A percentile compares a stretch with the other conserved stretches of the same genome.
These are phyloP conservation scores for Didymella lethalis DNA, from an alignment of 2,329 filamentous ascomycete species.

Conservation along the genomic window DNA sequence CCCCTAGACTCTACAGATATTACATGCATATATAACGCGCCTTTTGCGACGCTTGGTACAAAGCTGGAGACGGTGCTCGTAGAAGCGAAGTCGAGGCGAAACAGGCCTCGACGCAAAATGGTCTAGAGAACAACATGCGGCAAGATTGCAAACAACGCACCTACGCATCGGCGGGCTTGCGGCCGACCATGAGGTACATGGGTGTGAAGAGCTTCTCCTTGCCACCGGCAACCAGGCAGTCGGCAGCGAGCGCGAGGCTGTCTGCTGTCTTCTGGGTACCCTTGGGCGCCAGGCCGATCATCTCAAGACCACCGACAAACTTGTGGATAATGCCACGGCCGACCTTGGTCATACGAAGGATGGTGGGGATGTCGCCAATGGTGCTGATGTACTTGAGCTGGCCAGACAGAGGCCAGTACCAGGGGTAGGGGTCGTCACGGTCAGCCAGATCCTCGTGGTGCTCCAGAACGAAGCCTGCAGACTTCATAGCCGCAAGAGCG, in stretches of 20 bases:
- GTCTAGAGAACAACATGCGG: conserved; percentile 30
- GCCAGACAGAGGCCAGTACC: conserved; percentile 93
- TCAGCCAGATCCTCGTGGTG: conserved; percentile 87
- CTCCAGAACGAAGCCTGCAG: conserved; percentile 84
- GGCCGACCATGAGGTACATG: conserved; percentile 96
- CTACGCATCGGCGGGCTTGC: conserved; percentile 71
- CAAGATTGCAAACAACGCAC: conserved; percentile 18
- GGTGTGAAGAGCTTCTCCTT: conserved; percentile 94
- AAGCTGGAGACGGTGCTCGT: conserved; percentile 25
- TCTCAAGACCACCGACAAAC: conserved; percentile 80
- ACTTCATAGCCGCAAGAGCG: conserved; percentile 81
- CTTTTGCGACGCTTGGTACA: conserved; percentile 28
- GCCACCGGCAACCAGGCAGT: conserved; percentile 86
- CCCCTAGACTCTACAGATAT: conserved; percentile 32
- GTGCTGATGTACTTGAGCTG: conserved; percentile 83
- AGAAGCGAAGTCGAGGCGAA: conserved; percentile 26
- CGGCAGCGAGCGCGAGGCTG: conserved; percentile 80
- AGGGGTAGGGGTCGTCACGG: conserved; percentile 77
- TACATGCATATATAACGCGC: conserved; percentile 38
- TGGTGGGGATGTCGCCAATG: conserved; percentile 80
- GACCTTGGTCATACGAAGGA: conserved; percentile 87
- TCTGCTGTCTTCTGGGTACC: conserved; percentile 97
- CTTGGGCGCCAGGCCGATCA: conserved; percentile 73
- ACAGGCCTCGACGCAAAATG: conserved; percentile 25
- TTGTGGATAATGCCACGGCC: conserved; percentile 79